Conservation (phyloP, 2,329 filamentous ascomycete genomes). For the Rugonectria rugulosa region DNA sequence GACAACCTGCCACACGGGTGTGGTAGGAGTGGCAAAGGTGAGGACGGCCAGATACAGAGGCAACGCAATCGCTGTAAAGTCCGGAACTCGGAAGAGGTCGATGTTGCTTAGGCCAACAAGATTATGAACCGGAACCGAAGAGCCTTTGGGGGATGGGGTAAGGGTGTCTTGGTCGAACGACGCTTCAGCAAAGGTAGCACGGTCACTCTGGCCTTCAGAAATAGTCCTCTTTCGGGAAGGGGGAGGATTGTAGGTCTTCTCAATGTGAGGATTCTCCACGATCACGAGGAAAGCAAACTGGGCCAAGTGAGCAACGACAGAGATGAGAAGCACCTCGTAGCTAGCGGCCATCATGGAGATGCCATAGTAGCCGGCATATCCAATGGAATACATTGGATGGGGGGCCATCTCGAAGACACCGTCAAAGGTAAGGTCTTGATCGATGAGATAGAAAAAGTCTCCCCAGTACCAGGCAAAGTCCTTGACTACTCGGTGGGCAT, state of each 20-base stretch:
- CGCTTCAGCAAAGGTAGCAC: conserved; percentile 35
- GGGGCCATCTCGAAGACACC: conserved; percentile 99
- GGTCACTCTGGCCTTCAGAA: conserved; percentile 43
- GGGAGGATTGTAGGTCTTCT: conserved; percentile 95
- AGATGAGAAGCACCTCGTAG: conserved; percentile 97
- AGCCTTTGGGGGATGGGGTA: conserved; percentile 40
- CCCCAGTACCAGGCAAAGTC: conserved; percentile 99
- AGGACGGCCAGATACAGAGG: conserved; percentile 78
- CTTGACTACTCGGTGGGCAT: conserved; percentile 97
- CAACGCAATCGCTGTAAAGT: conserved; percentile 80
- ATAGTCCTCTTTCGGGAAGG: conserved; percentile 69
- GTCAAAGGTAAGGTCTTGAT: conserved; percentile 97
- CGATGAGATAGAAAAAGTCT: conserved; percentile 98
- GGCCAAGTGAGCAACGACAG: conserved; percentile 90
- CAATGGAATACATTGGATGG: conserved; percentile 98
- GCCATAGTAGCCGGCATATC: conserved; percentile 97
- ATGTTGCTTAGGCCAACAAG: conserved; percentile 84
- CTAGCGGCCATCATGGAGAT: conserved; percentile 98
- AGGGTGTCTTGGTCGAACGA: conserved; percentile 37
- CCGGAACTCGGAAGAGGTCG: conserved; percentile 87
- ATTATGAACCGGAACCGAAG: conserved; percentile 78
- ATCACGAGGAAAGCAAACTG: conserved; percentile 92
- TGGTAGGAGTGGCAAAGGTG: conserved; percentile 79
- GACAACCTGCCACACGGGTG: conserved; percentile 74
- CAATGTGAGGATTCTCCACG: conserved; percentile 97